A percentile compares a stretch with the other conserved stretches of the same genome.
Evolutionary conservation across 2,329 filamentous ascomycete genomes (phyloP).

Genomic region (Penicillium sp.): DNA sequence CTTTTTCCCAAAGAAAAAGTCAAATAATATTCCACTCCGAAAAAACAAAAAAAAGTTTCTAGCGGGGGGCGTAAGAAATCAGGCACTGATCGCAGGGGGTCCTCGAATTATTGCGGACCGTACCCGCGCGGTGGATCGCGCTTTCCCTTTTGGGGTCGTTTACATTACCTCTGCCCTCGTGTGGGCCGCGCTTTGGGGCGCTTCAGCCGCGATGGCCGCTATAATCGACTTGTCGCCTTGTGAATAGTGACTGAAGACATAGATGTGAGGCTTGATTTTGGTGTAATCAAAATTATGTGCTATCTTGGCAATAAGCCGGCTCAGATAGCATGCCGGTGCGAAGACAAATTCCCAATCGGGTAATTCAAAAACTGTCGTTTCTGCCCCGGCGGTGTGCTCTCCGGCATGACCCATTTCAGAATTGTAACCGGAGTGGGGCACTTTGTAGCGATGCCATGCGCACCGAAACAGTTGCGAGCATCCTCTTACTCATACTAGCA

Average conservation of each 20-base stretch:
- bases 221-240: not conserved
- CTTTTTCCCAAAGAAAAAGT: not conserved
- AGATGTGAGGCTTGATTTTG: not conserved
- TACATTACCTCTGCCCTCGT: not conserved
- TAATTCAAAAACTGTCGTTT: not conserved
- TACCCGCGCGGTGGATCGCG: not conserved
- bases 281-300: not conserved
- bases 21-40: not conserved
- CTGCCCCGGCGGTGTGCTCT: not conserved
- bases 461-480: no score
- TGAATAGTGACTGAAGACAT: not conserved
- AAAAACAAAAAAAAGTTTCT: not conserved
- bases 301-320: not conserved
- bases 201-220: not conserved
- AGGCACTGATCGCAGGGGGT: not conserved
- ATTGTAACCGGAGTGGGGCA: not conserved
- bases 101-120: not conserved
- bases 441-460: no score
- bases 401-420: not conserved
- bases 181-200: not conserved
- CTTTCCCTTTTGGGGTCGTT: not conserved
- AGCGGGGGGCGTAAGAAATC: not conserved
- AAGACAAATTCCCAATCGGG: not conserved
- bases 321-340: not conserved
- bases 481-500: no score